Evolutionary conservation across 306 rosid species (phyloP), one percentile per base, ranked within the genome.

Genomic region (Senna tora): DNA sequence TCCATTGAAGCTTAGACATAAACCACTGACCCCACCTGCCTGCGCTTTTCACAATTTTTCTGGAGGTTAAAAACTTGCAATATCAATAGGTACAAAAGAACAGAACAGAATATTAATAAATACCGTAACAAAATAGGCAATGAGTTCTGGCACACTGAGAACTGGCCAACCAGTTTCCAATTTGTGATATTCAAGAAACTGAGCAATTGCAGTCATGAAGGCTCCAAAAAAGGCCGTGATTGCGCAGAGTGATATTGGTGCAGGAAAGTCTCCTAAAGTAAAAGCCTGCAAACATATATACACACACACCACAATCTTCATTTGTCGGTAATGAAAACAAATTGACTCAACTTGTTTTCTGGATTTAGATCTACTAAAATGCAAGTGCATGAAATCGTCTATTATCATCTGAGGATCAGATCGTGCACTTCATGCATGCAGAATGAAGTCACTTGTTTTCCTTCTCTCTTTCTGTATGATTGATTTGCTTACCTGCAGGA

Each of bases 11-110:
- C 95, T 87, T 39, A 87, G 6, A 77, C 83, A 74, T 69, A 61
- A 80, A 69, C 99, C 97, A 73, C 80, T 76, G 77, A 85, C 84
- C n/a, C 57, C 67, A 77, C 99, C 99, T 49, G 65, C 90, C 96
- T 94, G 78, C 56, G 39, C 47, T 25, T 49, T 36, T 57, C n/a
- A 69, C 2, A 69, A 12, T 17, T 64, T 39, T 34, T 17, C 51
- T 11, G 5, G 45, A 42, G 30, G 16, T 66, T 58, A 53, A 66
- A 36, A 55, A 39, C 30, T 58, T 28, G 14, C 36, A 5, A 16
- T 2, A 36, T 47, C 19, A 47, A 11, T 0, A 21, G 65, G 9
- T n/a, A n/a, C n/a, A 32, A 20, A 33, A 67, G 5, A 38, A 15
- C 41, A 46, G n/a, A 38, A 46, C 57, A 51, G 53, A 68, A 67